phyloP scores from a whole-genome alignment of 2,329 filamentous ascomycete genomes.

The Verticillium nonalfalfae region DNA sequence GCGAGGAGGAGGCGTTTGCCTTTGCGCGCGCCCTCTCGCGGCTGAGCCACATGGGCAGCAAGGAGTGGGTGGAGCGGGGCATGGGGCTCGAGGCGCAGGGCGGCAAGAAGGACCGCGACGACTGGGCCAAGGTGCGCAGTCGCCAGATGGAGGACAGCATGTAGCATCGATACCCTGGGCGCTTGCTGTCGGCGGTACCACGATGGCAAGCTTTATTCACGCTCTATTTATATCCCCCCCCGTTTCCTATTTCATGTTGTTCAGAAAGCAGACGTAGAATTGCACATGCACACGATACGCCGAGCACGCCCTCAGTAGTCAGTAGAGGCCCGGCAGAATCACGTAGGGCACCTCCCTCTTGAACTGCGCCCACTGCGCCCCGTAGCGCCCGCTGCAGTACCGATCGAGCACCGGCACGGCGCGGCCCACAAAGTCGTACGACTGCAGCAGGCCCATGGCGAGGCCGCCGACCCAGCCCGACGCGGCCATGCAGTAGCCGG shows the following conservation, averaged over 20 bases:
- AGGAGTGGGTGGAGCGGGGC: constrained; percentile 87
- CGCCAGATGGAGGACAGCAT: constrained; percentile 63
- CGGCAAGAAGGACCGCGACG: constrained; percentile 58
- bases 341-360: constrained; percentile 27
- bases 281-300: not conserved
- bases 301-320: not conserved
- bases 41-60: constrained; percentile 86
- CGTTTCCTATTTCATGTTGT: too few relatives aligned
- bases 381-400: constrained; percentile 29
- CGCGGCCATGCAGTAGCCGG: constrained; percentile 24
- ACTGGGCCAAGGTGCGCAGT: constrained; percentile 59
- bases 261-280: too few relatives aligned
- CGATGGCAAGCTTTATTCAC: not conserved
- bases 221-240: too few relatives aligned
- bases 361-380: constrained; percentile 30
- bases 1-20: constrained; percentile 93
- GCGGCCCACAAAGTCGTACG: constrained; percentile 21
- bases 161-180: constrained; percentile 23
- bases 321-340: constrained; percentile 30
- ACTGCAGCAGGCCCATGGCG: constrained; percentile 19
- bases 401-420: constrained; percentile 25
- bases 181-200: too few relatives aligned
- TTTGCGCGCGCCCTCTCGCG: constrained; percentile 85
- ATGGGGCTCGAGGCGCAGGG: constrained; percentile 59
- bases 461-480: constrained; percentile 27